Evolutionary conservation across 2,329 filamentous ascomycete genomes (phyloP), one percentile per base, ranked within the genome.

Genomic region (Penicillium sp.): DNA sequence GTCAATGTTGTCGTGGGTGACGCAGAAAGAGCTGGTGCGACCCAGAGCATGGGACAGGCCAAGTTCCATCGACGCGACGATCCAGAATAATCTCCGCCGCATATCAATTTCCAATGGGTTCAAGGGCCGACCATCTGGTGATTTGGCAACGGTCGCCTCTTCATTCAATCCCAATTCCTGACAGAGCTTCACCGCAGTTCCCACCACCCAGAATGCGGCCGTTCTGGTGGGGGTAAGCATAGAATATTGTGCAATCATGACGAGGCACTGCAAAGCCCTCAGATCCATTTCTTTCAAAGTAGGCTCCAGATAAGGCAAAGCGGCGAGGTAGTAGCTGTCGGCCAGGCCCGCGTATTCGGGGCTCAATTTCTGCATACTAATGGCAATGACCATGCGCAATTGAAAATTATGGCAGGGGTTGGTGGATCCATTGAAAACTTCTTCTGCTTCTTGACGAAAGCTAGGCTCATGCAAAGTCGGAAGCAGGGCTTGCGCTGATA

Each of bases 271-370:
- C 11, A 96, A 69, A 0, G 92, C 93, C 54, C 82, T 85, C 18
- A 95, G 66, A 60, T 96, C 86, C 72, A 94, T 95, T n/a, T 83
- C 80, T 36, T 82, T 80, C 37, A 96, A 76, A 8, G 93, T 81
- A 2, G 80, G 79, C 61, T 95, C 85, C 44, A 96, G 80, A 53
- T 82, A 82, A 45, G 82, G 80, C 68, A 96, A 80, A 4, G 90
- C 90, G 15, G 89, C 85, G 14, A 95, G 74, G 57, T 95, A 96
- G 66, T 94, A 96, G 59, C 87, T 89, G 64, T 96, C 90, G 18
- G 92, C 90, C 17, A 96, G 71, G 15, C 89, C 89, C n/a, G 89
- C 88, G 62, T 92, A 96, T 48, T 85, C 81, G 0, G 82, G 78
- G 58, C 89, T 86, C 55, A 95, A 74, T 63, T 93, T 95, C 64